Evolutionary conservation across 2,329 filamentous ascomycete genomes (phyloP), one percentile per base, ranked within the genome.

Genomic region (Cercospora zeina): DNA sequence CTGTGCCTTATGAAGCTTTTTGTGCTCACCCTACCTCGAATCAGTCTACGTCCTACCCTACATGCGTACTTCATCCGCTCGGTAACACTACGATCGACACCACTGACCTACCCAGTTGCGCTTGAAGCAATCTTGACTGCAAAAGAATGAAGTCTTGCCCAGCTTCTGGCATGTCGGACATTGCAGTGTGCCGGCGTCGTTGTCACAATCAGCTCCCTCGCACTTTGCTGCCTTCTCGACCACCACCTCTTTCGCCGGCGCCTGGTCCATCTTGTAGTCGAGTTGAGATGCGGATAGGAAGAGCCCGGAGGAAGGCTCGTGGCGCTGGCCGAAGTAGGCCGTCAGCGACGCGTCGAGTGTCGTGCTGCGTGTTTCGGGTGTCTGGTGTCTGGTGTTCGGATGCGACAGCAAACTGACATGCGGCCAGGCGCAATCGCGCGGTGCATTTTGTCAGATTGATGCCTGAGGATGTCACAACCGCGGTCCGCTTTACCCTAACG

Each of bases 111-210:
- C 95, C 95, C 95, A 99, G 82, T 92, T 99, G 77, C 87, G 89
- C 83, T 97, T 97, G 81, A 99, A 99, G 82, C 95, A 99, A 71
- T 97, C 95, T 77, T 99, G 95, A 30, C 92, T 92, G 81, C 95
- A 99, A 80, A 97, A 99, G 79, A 87, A 97, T 80, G 91, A 96
- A 73, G 95, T 91, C 74, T 93, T 88, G 58, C 89, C 90, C 49
- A 93, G 81, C 79, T 96, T 97, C 72, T 97, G 83, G 76, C 95
- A 99, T 54, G 91, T 97, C 59, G 95, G 95, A 77, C 95, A 99
- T 77, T 97, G 93, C 51, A 99, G 81, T 58, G 87, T 82, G 64
- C 91, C 88, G 61, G 93, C 93, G 67, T 93, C 88, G 67, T 97
- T 96, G 42, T 85, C 82, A 82, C 95, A 99, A 76, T 96, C 91